Percentiles rank a stretch among this genome's conserved stretches.
These are phyloP conservation scores for Tetracladium maxilliforme DNA, from an alignment of 2,329 filamentous ascomycete species.

Conservation along the genomic window DNA sequence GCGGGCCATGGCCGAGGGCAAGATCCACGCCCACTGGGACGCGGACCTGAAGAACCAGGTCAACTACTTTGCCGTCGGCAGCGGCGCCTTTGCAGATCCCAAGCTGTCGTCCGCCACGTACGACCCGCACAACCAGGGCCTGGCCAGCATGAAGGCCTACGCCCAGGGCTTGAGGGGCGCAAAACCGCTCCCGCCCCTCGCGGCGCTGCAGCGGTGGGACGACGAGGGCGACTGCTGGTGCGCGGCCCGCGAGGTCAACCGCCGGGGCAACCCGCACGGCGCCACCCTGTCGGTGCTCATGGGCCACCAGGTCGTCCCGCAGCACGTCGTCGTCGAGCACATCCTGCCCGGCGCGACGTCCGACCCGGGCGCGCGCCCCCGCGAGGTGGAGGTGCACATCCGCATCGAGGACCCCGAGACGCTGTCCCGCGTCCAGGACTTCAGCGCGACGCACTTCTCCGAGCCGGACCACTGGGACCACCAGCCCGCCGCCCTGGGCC, in stretches of 20 bases:
- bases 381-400: constrained; percentile 56
- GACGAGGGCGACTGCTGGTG: constrained; percentile 87
- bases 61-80: constrained; percentile 58
- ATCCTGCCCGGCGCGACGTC: constrained; percentile 46
- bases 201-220: constrained; percentile 55
- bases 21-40: constrained; percentile 28
- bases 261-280: constrained; percentile 26
- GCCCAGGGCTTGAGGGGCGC: constrained; percentile 9
- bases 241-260: constrained; percentile 30
- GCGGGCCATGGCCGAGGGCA: constrained; percentile 27
- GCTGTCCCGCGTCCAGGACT: constrained; percentile 19
- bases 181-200: constrained; percentile 24
- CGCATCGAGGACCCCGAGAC: constrained; percentile 33
- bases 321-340: constrained; percentile 60
- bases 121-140: constrained; percentile 14
- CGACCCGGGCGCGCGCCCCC: constrained; percentile 46
- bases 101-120: constrained; percentile 44
- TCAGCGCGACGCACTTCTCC: constrained; percentile 24
- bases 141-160: constrained; percentile 10
- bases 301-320: constrained; percentile 42
- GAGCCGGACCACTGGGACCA: constrained; percentile 10
- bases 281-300: constrained; percentile 52
- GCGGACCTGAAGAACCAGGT: constrained; percentile 35
- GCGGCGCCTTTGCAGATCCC: constrained; percentile 51
- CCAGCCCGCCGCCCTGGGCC: constrained; percentile 12